Evolutionary conservation across 805 yeast genomes (phyloP).

Genomic region (Metschnikowia orientalis): DNA sequence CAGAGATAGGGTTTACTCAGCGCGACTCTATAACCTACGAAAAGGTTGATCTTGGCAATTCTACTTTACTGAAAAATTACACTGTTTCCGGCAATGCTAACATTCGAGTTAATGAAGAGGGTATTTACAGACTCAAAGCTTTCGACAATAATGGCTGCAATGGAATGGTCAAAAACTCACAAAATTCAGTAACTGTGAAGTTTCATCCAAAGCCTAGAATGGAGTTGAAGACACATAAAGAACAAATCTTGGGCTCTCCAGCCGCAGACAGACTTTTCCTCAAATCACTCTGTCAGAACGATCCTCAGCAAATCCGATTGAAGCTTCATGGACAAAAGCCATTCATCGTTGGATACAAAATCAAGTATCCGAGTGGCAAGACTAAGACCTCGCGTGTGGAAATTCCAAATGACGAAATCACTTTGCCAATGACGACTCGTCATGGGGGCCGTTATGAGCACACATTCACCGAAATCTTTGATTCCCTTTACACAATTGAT

Average conservation of each 20-base stretch:
- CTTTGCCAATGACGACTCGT: conserved; percentile 37
- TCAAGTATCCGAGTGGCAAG: conserved; percentile 54
- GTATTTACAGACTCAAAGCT: conserved; percentile 37
- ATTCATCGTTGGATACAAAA: conserved; percentile 64
- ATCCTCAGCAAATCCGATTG: conserved; percentile 28
- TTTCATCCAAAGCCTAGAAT: conserved; percentile 23
- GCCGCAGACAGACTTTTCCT: conserved; percentile 16
- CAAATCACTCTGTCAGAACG: conserved; percentile 31
- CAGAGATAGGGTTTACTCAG: conserved; percentile 27
- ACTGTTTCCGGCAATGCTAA: conserved; percentile 10
- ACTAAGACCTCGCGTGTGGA: conserved; percentile 32
- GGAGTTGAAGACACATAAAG: conserved; percentile 13
- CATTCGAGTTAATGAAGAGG: conserved; percentile 36
- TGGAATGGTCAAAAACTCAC: conserved; percentile 30
- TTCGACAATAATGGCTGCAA: conserved; percentile 43
- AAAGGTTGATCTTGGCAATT: conserved; percentile 21
- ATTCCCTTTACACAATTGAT: conserved; percentile 52
- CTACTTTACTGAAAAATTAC: conserved; percentile 4
- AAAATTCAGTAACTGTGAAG: conserved; percentile 16
- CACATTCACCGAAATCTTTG: conserved; percentile 58
- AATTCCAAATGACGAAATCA: conserved; percentile 24
- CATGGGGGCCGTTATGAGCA: conserved; percentile 60
- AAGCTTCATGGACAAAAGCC: conserved; percentile 58
- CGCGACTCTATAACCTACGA: conserved; percentile 33
- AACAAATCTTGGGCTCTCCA: conserved; percentile 10